Conservation (phyloP, 768 basidiomycete species). For the Suillus subaureus region DNA sequence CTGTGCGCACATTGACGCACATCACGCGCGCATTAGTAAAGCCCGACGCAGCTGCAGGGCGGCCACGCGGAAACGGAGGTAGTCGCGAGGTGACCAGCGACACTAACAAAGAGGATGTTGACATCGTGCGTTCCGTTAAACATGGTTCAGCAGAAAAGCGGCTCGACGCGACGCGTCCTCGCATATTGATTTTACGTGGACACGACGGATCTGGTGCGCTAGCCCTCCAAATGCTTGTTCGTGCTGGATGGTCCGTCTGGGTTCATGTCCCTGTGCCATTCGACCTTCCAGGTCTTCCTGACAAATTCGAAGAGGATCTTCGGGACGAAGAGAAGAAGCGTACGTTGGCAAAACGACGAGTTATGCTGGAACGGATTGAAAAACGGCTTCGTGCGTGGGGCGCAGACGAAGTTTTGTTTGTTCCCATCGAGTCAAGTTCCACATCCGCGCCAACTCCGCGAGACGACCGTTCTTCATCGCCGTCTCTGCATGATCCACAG, state of each 20-base stretch:
- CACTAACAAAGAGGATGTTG: constrained; percentile 1
- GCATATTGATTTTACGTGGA: constrained; percentile 68
- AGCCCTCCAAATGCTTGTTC: constrained; percentile 74
- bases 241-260: constrained; percentile 71
- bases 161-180: constrained; percentile 28
- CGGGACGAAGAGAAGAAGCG: constrained; percentile 33
- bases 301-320: constrained; percentile 37
- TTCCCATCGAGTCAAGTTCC: constrained; percentile 25
- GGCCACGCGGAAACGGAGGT: background rate
- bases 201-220: constrained; percentile 79
- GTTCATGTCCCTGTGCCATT: constrained; percentile 59
- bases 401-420: constrained; percentile 78
- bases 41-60: constrained; percentile 4
- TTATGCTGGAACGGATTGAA: constrained; percentile 49
- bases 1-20: constrained; percentile 64
- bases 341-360: constrained; percentile 42
- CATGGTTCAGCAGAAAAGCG: constrained; percentile 12
- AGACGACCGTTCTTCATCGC: constrained; percentile 24
- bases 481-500: constrained; percentile 26
- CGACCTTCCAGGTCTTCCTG: constrained; percentile 35
- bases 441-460: constrained; percentile 24
- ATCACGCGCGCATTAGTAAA: constrained; percentile 30
- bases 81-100: constrained; percentile 28
- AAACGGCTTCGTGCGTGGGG: constrained; percentile 67
- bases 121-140: background rate